phyloP scores from a whole-genome alignment of 345 rosid species.

The Gynandropsis gynandra region DNA sequence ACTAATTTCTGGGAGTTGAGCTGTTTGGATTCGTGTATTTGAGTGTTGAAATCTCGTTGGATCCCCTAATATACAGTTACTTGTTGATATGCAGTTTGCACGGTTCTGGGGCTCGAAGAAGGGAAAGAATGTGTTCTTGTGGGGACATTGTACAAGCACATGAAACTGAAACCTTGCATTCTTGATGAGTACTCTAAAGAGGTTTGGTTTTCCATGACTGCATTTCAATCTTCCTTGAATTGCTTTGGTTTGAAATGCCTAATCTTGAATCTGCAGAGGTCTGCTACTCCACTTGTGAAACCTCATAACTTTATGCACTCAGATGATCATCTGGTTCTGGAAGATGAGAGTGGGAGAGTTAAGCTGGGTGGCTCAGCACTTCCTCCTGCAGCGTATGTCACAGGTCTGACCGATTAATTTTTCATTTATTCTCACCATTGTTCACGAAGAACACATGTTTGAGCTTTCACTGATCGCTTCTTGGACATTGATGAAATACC shows the following conservation, averaged over 20 bases:
- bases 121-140: conserved; percentile 84
- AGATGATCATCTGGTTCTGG: conserved; percentile 73
- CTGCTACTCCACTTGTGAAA: conserved; percentile 62
- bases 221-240: background rate
- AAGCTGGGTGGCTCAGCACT: conserved; percentile 61
- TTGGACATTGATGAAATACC: too few species aligned
- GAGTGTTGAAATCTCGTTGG: background rate
- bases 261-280: conserved; percentile 49
- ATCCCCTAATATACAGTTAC: too few species aligned
- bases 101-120: conserved; percentile 65
- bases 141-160: conserved; percentile 89
- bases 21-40: conserved; percentile 10
- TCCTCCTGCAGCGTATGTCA: conserved; percentile 57
- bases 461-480: background rate
- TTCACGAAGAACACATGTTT: background rate
- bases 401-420: conserved; percentile 43
- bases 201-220: conserved; percentile 30
- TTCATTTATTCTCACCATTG: background rate
- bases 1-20: background rate
- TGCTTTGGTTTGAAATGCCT: background rate
- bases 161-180: conserved; percentile 91
- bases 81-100: conserved; percentile 55
- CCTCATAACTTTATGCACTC: conserved; percentile 77
- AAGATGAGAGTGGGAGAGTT: conserved; percentile 97
- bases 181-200: conserved; percentile 96